Evolutionary conservation across 495 filamentous ascomycete species (phyloP).

Genomic region (Glonium stellatum): DNA sequence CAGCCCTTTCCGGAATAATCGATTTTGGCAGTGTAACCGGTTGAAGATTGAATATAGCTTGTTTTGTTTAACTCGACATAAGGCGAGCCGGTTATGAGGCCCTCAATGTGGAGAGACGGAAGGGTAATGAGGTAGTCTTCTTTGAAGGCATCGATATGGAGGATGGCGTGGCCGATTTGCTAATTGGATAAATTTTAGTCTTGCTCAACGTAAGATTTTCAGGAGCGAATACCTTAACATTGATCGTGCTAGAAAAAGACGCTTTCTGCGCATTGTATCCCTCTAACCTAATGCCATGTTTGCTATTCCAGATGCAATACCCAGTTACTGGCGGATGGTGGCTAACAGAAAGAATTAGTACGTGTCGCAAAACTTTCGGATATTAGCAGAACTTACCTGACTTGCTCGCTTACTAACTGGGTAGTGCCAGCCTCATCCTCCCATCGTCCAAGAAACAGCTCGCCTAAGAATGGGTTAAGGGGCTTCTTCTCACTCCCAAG

Average conservation of each 20-base stretch:
- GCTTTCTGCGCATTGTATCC: conserved; percentile 99
- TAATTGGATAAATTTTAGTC: conserved; percentile 2
- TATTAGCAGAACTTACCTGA: conserved; percentile 48
- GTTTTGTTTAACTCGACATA: conserved; percentile 82
- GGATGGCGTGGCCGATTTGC: conserved; percentile 90
- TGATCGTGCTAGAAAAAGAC: conserved; percentile 84
- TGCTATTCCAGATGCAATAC: conserved; percentile 80
- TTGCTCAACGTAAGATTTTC: not conserved
- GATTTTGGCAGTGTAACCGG: conserved; percentile 85
- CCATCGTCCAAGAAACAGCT: conserved; percentile 87
- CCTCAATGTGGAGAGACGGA: conserved; percentile 88
- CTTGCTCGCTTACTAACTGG: conserved; percentile 65
- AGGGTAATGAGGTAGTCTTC: conserved; percentile 89
- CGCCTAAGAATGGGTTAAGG: conserved; percentile 66
- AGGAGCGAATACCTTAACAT: conserved; percentile 53
- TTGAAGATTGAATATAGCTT: conserved; percentile 75
- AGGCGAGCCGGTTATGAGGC: conserved; percentile 81
- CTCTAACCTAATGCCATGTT: conserved; percentile 77
- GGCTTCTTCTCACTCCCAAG: conserved; percentile 84
- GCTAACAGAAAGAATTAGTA: conserved; percentile 39
- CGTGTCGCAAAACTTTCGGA: not conserved
- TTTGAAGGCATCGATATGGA: conserved; percentile 60
- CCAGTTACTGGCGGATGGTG: conserved; percentile 97
- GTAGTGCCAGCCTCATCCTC: conserved; percentile 63
- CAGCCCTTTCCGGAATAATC: conserved; percentile 90